phyloP scores from a whole-genome alignment of 2,329 filamentous ascomycete species.

The Clonostachys byssicola region DNA sequence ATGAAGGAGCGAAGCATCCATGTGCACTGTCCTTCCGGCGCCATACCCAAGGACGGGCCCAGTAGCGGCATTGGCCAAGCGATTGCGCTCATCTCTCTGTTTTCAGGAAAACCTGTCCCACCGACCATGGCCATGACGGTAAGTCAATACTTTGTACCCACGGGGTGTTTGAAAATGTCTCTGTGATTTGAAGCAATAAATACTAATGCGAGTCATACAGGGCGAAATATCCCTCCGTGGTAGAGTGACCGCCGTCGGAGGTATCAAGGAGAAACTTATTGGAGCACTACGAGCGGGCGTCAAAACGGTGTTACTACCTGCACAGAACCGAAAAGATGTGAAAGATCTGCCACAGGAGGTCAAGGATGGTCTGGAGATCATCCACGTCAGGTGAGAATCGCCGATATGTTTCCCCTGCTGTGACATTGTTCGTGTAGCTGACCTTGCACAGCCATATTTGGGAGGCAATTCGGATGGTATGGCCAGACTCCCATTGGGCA shows the following conservation, averaged over 20 bases:
- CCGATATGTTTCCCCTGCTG: not conserved
- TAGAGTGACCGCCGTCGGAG: slow-evolving; percentile 88
- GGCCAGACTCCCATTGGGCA: slow-evolving; percentile 86
- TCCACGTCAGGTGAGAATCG: slow-evolving; percentile 73
- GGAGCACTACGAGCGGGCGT: slow-evolving; percentile 90
- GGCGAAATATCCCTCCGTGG: slow-evolving; percentile 77
- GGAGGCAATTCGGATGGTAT: slow-evolving; percentile 87
- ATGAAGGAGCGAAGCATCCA: slow-evolving; percentile 95
- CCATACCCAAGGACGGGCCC: slow-evolving; percentile 89
- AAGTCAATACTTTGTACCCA: slow-evolving; percentile 13
- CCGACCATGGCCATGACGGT: slow-evolving; percentile 94
- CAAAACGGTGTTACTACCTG: slow-evolving; percentile 85
- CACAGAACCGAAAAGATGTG: slow-evolving; percentile 87
- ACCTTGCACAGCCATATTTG: slow-evolving; percentile 69
- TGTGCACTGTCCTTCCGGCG: slow-evolving; percentile 91
- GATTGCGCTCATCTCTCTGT: slow-evolving; percentile 86
- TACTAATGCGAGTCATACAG: slow-evolving; percentile 27
- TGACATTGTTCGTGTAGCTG: not conserved
- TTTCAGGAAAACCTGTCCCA: slow-evolving; percentile 80
- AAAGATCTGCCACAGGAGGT: slow-evolving; percentile 90
- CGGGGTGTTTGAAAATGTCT: slow-evolving; percentile 15
- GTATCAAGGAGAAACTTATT: slow-evolving; percentile 98
- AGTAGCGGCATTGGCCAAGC: slow-evolving; percentile 91
- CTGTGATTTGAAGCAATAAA: slow-evolving; percentile 2
- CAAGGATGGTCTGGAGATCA: slow-evolving; percentile 78